A percentile compares a stretch with the other conserved stretches of the same genome.
These are phyloP conservation scores for Dioscorea zingiberensis DNA, from an alignment of 106 monocot genomes.

Conservation along the genomic window DNA sequence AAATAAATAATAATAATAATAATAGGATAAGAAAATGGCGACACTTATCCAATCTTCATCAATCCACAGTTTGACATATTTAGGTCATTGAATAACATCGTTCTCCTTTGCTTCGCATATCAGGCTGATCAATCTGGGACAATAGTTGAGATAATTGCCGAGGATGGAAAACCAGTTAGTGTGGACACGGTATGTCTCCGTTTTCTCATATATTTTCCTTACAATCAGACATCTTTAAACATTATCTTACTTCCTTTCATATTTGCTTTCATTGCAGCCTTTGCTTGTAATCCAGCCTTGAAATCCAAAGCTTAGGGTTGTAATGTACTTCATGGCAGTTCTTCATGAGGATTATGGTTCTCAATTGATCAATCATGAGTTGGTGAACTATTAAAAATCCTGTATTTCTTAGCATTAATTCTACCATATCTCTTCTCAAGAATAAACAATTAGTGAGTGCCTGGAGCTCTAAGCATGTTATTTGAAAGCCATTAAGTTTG, in stretches of 20 bases:
- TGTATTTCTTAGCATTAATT: too few relatives aligned
- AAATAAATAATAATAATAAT: too few relatives aligned
- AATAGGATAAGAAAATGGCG: too few relatives aligned
- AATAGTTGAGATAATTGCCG: constrained; percentile 47
- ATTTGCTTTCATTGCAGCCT: constrained; percentile 38
- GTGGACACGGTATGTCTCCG: constrained; percentile 46
- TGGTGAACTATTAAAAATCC: too few relatives aligned
- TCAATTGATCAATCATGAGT: too few relatives aligned
- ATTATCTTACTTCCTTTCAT: background rate
- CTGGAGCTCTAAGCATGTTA: too few relatives aligned
- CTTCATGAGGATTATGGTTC: background rate
- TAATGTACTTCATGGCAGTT: background rate
- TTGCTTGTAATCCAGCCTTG: constrained; percentile 59
- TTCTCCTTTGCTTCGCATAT: background rate
- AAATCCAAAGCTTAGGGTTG: constrained; percentile 4
- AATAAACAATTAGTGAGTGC: too few relatives aligned
- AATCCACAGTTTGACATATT: too few relatives aligned
- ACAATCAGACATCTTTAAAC: background rate
- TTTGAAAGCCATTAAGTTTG: too few relatives aligned
- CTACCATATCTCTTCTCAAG: too few relatives aligned
- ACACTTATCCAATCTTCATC: too few relatives aligned
- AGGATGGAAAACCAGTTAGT: constrained; percentile 69
- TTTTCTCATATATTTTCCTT: background rate
- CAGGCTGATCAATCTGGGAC: constrained; percentile 80
- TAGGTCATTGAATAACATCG: background rate